These are phyloP conservation scores for Arabidopsis suecica DNA, from an alignment of 345 rosid genomes.

Conservation along the genomic window DNA sequence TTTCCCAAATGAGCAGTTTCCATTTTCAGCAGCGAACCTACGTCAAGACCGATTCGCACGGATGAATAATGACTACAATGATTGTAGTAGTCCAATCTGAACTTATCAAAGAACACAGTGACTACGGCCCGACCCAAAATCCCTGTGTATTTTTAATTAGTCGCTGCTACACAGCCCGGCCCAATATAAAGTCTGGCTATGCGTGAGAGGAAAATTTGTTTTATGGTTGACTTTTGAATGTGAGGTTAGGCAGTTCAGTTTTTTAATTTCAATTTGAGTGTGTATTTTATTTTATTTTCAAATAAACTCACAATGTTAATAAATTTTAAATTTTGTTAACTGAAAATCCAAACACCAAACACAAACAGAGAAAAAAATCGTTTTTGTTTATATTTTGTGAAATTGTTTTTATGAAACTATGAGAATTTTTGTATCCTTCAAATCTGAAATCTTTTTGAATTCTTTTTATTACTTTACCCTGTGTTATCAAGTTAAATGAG, in stretches of 20 bases:
- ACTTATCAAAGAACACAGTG: background rate
- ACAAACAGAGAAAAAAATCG: no score
- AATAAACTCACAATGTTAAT: no score
- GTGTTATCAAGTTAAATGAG: no score
- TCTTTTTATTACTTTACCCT: no score
- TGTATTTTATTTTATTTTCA: background rate
- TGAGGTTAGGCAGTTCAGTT: background rate
- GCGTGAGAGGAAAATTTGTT: no score
- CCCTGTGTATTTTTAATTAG: background rate
- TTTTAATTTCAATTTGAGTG: background rate
- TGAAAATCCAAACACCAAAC: no score
- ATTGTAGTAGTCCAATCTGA: background rate
- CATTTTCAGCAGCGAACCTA: background rate
- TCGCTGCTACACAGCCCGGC: background rate
- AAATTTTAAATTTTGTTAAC: no score
- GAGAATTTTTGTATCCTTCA: no score
- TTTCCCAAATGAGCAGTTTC: background rate
- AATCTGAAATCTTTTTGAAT: no score
- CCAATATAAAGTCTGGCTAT: background rate
- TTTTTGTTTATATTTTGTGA: no score
- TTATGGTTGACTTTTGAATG: background rate
- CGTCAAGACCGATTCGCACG: background rate
- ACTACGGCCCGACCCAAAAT: background rate
- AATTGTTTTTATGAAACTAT: no score
- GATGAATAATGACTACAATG: background rate